Percentiles rank a stretch among this genome's conserved stretches.
Evolutionary conservation across 345 rosid genomes (phyloP).

Genomic region (Mangifera indica): DNA sequence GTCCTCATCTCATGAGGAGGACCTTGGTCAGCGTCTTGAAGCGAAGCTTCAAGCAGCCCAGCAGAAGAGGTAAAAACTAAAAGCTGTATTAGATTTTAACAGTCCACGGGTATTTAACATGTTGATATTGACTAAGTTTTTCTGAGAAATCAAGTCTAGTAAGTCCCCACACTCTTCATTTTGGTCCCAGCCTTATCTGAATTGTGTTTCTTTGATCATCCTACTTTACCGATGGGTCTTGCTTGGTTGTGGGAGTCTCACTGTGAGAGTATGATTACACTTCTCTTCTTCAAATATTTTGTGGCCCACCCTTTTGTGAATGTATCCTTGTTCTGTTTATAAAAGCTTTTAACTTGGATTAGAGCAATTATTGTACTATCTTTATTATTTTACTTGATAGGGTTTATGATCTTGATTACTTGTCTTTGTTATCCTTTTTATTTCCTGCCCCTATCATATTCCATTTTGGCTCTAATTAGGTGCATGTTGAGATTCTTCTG

Average conservation of each 20-base stretch:
- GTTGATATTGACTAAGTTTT: neutral
- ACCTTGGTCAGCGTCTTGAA: constrained; percentile 92
- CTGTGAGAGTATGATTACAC: neutral
- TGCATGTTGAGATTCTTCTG: too few relatives aligned
- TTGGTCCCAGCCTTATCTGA: neutral
- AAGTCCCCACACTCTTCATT: neutral
- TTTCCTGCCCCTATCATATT: neutral
- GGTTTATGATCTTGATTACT: neutral
- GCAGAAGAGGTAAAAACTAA: constrained; percentile 67
- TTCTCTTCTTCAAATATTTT: neutral
- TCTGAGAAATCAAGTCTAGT: neutral
- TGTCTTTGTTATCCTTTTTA: neutral
- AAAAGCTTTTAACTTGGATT: neutral
- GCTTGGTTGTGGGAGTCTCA: neutral
- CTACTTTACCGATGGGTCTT: neutral
- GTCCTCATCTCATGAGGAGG: constrained; percentile 69
- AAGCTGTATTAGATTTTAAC: neutral
- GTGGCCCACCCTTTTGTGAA: neutral
- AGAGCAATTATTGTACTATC: neutral
- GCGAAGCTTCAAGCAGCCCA: constrained; percentile 94
- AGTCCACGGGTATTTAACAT: too few relatives aligned
- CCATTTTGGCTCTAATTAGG: neutral
- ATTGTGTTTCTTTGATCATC: constrained; percentile 6
- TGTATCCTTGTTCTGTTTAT: neutral
- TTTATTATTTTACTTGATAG: neutral